A percentile compares a stretch with the other conserved stretches of the same genome.
Evolutionary conservation across 768 basidiomycete species (phyloP).

Genomic region (Mrakia hoshinonis): DNA sequence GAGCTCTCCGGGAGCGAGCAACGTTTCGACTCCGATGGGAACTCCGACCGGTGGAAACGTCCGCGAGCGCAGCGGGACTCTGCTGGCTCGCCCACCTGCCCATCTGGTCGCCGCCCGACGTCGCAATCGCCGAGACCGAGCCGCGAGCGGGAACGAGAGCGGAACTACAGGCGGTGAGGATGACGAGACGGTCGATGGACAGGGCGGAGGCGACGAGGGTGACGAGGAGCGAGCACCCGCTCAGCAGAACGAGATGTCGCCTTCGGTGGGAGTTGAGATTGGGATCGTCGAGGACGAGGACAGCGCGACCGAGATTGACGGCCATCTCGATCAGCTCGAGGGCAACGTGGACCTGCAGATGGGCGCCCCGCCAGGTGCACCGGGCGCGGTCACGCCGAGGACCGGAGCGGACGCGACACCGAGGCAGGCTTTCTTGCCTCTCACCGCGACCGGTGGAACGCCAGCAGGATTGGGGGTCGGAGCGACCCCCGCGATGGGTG

Average conservation of each 20-base stretch:
- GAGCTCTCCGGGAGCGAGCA: slow-evolving; percentile 33
- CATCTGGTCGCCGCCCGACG: slow-evolving; percentile 26
- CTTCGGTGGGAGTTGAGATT: slow-evolving; percentile 20
- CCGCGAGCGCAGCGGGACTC: slow-evolving; percentile 35
- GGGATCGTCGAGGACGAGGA: slow-evolving; percentile 27
- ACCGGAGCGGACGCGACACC: slow-evolving; percentile 26
- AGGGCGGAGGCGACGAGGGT: slow-evolving; percentile 33
- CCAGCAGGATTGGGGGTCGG: neutral
- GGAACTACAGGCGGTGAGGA: slow-evolving; percentile 35
- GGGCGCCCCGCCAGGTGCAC: slow-evolving; percentile 29
- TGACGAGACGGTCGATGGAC: slow-evolving; percentile 37
- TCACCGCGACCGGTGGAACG: neutral
- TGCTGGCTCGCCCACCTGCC: slow-evolving; percentile 36
- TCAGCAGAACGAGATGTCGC: neutral
- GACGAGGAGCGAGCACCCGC: neutral
- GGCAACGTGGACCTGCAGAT: slow-evolving; percentile 30
- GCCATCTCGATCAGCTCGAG: slow-evolving; percentile 13
- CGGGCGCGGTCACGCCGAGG: slow-evolving; percentile 25
- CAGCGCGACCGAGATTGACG: slow-evolving; percentile 19
- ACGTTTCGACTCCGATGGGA: slow-evolving; percentile 39
- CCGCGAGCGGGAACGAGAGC: slow-evolving; percentile 21
- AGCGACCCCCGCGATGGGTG: slow-evolving; percentile 31
- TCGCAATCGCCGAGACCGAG: slow-evolving; percentile 28
- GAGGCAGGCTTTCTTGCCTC: slow-evolving; percentile 23
- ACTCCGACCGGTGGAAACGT: slow-evolving; percentile 34